phyloP scores from a whole-genome alignment of 768 basidiomycete species.

The Scleroderma citrinum region DNA sequence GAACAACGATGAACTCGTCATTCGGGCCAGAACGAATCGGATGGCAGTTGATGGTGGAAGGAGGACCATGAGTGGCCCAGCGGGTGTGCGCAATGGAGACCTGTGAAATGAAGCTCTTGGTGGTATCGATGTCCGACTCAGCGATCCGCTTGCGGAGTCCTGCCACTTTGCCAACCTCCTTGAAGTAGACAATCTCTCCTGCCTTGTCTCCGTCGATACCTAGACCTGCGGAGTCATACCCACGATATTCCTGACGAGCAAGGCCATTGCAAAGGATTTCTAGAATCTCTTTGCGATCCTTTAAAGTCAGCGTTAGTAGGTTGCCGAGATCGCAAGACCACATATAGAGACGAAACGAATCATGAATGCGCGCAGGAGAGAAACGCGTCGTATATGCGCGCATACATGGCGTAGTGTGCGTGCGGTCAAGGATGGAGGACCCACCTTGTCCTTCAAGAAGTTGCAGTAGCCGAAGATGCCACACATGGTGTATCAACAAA shows the following conservation, averaged over 20 bases:
- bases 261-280: conserved; percentile 90
- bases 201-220: conserved; percentile 88
- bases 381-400: no score
- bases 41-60: conserved; percentile 87
- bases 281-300: conserved; percentile 88
- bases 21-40: conserved; percentile 80
- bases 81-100: conserved; percentile 98
- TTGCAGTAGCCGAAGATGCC: conserved; percentile 98
- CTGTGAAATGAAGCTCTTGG: conserved; percentile 76
- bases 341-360: background rate
- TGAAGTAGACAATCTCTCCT: conserved; percentile 78
- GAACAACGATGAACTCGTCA: conserved; percentile 87
- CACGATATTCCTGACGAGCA: conserved; percentile 94
- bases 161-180: conserved; percentile 97
- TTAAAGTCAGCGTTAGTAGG: conserved; percentile 8
- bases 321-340: background rate
- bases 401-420: background rate
- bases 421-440: conserved; percentile 19
- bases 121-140: conserved; percentile 59
- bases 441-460: conserved; percentile 89
- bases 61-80: conserved; percentile 97
- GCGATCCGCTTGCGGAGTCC: conserved; percentile 87
- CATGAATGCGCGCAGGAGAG: no score
- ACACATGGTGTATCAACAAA: conserved; percentile 51
- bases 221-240: conserved; percentile 93